A percentile compares a stretch with the other conserved stretches of the same genome.
These are phyloP conservation scores for Pinus albicaulis DNA, from an alignment of 75 land plant genomes.

Conservation along the genomic window DNA sequence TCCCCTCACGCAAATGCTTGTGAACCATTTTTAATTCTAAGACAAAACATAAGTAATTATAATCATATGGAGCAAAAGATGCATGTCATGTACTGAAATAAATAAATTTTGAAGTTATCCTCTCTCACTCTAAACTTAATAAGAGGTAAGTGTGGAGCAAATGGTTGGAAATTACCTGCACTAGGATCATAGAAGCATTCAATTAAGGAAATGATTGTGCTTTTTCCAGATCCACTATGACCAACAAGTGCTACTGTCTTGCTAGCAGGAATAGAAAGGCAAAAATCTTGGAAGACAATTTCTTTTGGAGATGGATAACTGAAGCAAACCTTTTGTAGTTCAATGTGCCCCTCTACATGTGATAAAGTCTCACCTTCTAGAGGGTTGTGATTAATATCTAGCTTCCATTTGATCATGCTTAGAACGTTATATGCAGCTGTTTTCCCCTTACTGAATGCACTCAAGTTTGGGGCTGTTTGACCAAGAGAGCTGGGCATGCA, in stretches of 20 bases:
- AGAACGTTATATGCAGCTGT: slow-evolving; percentile 61
- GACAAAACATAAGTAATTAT: neutral
- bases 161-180: slow-evolving; percentile 22
- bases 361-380: slow-evolving; percentile 32
- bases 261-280: slow-evolving; percentile 58
- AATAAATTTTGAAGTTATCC: neutral
- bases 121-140: neutral
- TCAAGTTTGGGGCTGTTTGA: slow-evolving; percentile 63
- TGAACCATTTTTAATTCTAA: too few relatives aligned
- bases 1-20: too few relatives aligned
- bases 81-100: neutral
- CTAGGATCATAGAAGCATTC: slow-evolving; percentile 78
- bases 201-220: slow-evolving; percentile 67
- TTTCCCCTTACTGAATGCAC: slow-evolving; percentile 58
- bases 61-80: neutral
- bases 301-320: slow-evolving; percentile 60
- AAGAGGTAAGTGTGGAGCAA: neutral
- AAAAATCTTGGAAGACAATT: slow-evolving; percentile 44
- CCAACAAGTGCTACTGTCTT: slow-evolving; percentile 69
- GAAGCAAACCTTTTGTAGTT: slow-evolving; percentile 53
- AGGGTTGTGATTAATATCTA: slow-evolving; percentile 16
- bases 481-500: slow-evolving; percentile 60
- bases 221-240: slow-evolving; percentile 81
- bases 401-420: slow-evolving; percentile 37
- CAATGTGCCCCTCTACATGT: slow-evolving; percentile 51